phyloP scores from a whole-genome alignment of 139 green algal genomes.

The Chlorokybus atmophyticus region DNA sequence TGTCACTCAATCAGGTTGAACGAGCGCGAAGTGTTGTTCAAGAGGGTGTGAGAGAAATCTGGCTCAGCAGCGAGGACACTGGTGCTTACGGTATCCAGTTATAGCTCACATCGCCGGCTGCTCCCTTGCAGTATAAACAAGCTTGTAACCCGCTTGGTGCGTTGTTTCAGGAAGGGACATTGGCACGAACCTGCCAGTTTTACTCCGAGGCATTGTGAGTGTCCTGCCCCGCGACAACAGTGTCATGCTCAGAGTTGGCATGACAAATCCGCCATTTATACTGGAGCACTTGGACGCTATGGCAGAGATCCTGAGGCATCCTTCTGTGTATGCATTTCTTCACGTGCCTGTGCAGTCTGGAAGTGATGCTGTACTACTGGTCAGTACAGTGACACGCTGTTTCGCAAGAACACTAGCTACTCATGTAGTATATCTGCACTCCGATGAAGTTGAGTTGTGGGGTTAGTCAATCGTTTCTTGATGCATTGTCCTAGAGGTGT shows the following conservation, averaged over 20 bases:
- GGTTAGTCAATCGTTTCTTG: too few relatives aligned
- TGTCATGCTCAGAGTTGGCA: constrained; percentile 74
- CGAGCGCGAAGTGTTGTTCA: constrained; percentile 40
- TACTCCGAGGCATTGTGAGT: constrained; percentile 47
- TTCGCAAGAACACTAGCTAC: not conserved
- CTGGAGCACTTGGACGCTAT: constrained; percentile 64
- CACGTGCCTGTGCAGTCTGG: constrained; percentile 82
- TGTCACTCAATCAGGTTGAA: constrained; percentile 24
- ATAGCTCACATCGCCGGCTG: too few relatives aligned
- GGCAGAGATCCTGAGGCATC: constrained; percentile 42
- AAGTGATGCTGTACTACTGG: constrained; percentile 56
- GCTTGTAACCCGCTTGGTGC: too few relatives aligned
- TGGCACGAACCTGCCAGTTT: constrained; percentile 48
- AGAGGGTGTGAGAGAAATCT: constrained; percentile 69
- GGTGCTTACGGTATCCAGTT: constrained; percentile 77
- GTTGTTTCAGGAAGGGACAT: constrained; percentile 53
- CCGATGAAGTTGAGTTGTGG: too few relatives aligned
- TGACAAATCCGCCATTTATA: constrained; percentile 93
- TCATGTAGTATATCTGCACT: too few relatives aligned
- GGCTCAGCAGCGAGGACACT: constrained; percentile 81
- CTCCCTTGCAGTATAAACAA: too few relatives aligned
- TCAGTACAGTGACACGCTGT: not conserved
- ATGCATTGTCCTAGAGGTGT: too few relatives aligned
- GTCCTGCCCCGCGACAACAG: constrained; percentile 58
- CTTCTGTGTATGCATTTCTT: constrained; percentile 69